Base-by-base conservation (phyloP, 768 basidiomycete genomes). In the Suillus occidentalis region DNA sequence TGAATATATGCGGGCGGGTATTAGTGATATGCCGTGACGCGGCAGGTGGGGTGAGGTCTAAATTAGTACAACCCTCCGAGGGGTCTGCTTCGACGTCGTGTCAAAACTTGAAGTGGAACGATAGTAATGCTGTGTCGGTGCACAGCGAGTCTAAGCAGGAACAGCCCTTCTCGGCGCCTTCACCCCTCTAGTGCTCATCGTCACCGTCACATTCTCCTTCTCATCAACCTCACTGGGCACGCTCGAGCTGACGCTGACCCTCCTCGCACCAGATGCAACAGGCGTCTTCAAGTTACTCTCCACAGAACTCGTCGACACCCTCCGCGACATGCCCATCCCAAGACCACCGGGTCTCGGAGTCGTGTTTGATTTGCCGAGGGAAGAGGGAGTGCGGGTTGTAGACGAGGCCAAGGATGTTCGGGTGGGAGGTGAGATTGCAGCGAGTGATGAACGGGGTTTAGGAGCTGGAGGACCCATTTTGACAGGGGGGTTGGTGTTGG, bases 171-270 rank as follows among this genome's bases (percentile, higher is more conserved):
- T 69, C 12, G 60, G 59, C 12, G 59, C 55, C 56, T 67, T 72
- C 57, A 42, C 28, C n/a, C 22, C 40, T 12, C 40, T 22, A 42
- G 18, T 20, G 18, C 6, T 71, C 58, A 25, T 22, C 49, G 55
- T 62, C 42, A 75, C 75, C 62, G 69, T 73, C 22, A 71, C 70
- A 58, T 89, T 89, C 76, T 88, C 87, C 76, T 88, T 89, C 71
- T 88, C 87, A 61, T 84, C 82, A 40, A 76, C 70, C 72, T 84
- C 83, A 66, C 80, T 83, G 18, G 80, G 74, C 52, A 75, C 71
- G 12, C 79, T 77, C 63, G 71, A 72, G 12, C 78, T 81, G 13
- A 74, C 70, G 60, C 70, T 78, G 22, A 78, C 70, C 52, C 75
- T 71, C 59, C 76, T 74, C 63, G 77, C 77, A 20, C 53, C 6